These are phyloP conservation scores for Crithidia expoeki DNA, from an alignment of 208 protist genomes.

Conservation along the genomic window DNA sequence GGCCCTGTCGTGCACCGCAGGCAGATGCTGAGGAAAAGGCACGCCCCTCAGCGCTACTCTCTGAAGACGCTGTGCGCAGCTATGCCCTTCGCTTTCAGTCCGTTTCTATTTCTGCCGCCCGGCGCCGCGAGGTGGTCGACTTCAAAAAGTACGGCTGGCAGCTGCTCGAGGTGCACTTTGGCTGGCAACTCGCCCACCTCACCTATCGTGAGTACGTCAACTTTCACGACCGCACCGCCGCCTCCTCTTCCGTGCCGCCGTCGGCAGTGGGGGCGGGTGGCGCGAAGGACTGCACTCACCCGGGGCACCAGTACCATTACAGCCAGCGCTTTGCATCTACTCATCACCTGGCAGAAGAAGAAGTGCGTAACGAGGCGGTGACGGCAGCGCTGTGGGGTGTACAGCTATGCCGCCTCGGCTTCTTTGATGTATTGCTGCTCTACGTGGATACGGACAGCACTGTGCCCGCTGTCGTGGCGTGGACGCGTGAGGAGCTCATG, in stretches of 20 bases:
- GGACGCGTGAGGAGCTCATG: conserved; percentile 73
- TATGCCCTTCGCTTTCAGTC: conserved; percentile 57
- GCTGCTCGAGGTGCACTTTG: conserved; percentile 63
- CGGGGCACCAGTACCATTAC: conserved; percentile 4
- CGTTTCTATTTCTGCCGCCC: conserved; percentile 55
- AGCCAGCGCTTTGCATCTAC: conserved; percentile 2
- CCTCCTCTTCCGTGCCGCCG: background rate
- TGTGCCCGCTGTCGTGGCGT: conserved; percentile 53
- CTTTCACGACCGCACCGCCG: conserved; percentile 2
- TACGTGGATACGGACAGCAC: conserved; percentile 69
- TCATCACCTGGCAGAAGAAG: background rate
- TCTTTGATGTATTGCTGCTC: conserved; percentile 67
- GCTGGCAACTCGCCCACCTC: conserved; percentile 66
- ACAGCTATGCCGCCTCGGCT: conserved; percentile 60
- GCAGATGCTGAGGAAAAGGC: conserved; percentile 2
- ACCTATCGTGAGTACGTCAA: conserved; percentile 27
- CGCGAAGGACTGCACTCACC: background rate
- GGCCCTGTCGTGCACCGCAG: background rate
- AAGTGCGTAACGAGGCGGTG: conserved; percentile 12
- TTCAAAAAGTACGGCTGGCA: conserved; percentile 85
- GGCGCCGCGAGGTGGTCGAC: conserved; percentile 38
- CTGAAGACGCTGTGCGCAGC: conserved; percentile 35
- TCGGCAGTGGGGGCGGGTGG: background rate
- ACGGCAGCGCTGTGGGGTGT: conserved; percentile 29
- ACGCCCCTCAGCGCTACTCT: conserved; percentile 24